These are phyloP conservation scores for Gillenia trifoliata DNA, from an alignment of 306 rosid genomes.

Conservation along the genomic window DNA sequence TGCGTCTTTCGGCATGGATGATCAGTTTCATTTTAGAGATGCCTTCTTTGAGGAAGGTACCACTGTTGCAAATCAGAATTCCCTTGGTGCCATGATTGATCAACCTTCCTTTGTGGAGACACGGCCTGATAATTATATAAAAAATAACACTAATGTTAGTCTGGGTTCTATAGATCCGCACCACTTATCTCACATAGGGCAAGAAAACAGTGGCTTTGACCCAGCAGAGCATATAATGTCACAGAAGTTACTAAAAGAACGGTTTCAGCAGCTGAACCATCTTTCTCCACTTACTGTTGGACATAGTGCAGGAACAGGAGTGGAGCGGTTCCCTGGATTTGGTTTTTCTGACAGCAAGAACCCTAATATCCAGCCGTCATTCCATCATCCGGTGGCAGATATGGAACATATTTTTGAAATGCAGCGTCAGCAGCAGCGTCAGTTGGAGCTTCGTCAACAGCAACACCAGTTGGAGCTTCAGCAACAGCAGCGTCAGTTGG, in stretches of 20 bases:
- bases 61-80: conserved; percentile 28
- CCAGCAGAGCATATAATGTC: conserved; percentile 36
- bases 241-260: conserved; percentile 46
- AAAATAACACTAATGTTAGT: conserved; percentile 30
- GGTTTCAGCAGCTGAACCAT: conserved; percentile 40
- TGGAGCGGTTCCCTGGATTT: conserved; percentile 42
- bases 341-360: conserved; percentile 34
- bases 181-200: conserved; percentile 35
- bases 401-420: conserved; percentile 43
- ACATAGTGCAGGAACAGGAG: conserved; percentile 35
- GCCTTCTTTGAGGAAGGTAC: conserved; percentile 37
- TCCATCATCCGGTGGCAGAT: conserved; percentile 46
- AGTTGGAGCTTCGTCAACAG: conserved; percentile 27
- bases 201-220: conserved; percentile 35
- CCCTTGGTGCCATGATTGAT: conserved; percentile 35
- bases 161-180: conserved; percentile 43
- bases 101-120: conserved; percentile 43
- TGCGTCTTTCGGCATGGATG: conserved; percentile 41
- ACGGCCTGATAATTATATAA: conserved; percentile 37
- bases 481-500: conserved; percentile 32
- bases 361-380: conserved; percentile 34
- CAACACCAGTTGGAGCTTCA: conserved; percentile 49
- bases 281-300: conserved; percentile 34
- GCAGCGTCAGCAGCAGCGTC: conserved; percentile 38
- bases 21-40: conserved; percentile 49